phyloP scores from a whole-genome alignment of 2,329 filamentous ascomycete species.

The Aureobasidium subglaciale region DNA sequence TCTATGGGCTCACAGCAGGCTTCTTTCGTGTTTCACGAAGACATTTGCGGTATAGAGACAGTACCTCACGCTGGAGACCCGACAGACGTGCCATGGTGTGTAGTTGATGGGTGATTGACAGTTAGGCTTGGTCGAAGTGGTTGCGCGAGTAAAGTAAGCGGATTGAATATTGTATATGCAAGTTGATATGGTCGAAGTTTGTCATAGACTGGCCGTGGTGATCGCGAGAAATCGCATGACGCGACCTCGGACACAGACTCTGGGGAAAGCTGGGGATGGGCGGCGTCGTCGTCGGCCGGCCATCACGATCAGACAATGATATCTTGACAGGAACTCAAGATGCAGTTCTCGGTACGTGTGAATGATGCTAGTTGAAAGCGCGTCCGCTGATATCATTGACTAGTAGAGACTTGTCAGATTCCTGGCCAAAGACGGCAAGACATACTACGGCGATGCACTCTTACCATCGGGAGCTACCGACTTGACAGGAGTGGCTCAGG shows the following conservation, averaged over 20 bases:
- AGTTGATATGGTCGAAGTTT: neutral
- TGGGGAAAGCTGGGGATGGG: slow-evolving; percentile 6
- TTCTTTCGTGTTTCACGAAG: slow-evolving; percentile 76
- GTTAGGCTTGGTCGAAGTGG: neutral
- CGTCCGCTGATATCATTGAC: neutral
- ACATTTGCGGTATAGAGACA: slow-evolving; percentile 79
- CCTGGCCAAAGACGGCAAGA: slow-evolving; percentile 59
- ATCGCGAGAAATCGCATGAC: slow-evolving; percentile 1
- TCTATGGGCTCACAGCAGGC: slow-evolving; percentile 53
- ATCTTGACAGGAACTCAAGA: no score
- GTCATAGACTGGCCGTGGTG: neutral
- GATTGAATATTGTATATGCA: neutral
- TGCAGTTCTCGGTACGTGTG: slow-evolving; percentile 14
- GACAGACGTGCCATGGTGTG: slow-evolving; percentile 51
- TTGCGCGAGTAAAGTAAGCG: no score
- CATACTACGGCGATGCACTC: slow-evolving; percentile 69
- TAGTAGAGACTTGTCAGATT: slow-evolving; percentile 62
- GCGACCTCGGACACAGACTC: neutral
- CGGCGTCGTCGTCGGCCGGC: neutral
- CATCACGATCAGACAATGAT: no score
- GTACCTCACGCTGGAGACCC: slow-evolving; percentile 82
- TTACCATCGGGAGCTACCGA: slow-evolving; percentile 55
- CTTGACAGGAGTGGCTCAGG: slow-evolving; percentile 53
- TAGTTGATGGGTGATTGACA: neutral
- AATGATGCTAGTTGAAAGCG: neutral